These are phyloP conservation scores for Metschnikowia baotianmanensis DNA, from an alignment of 805 yeast species.

Conservation along the genomic window DNA sequence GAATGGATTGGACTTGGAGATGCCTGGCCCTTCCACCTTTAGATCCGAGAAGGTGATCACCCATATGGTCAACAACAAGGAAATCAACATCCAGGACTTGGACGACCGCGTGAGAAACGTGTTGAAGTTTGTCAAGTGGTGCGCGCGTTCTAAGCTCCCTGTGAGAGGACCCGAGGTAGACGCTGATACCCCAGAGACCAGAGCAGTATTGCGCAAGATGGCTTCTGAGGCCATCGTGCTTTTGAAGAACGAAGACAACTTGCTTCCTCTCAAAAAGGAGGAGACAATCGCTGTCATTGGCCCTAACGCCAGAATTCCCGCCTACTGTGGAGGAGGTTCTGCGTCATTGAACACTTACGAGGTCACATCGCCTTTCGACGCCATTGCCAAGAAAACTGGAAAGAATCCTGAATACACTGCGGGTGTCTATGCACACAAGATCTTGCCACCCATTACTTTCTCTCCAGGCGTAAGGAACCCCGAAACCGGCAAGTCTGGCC, in stretches of 20 bases:
- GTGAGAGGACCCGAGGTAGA: slow-evolving; percentile 30
- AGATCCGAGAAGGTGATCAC: slow-evolving; percentile 40
- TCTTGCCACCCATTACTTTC: too few relatives aligned
- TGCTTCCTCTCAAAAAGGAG: slow-evolving; percentile 42
- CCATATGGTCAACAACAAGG: slow-evolving; percentile 42
- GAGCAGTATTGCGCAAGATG: slow-evolving; percentile 11
- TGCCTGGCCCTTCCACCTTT: slow-evolving; percentile 61
- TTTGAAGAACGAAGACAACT: slow-evolving; percentile 48
- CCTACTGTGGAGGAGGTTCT: slow-evolving; percentile 64
- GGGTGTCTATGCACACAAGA: too few relatives aligned
- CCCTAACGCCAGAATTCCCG: slow-evolving; percentile 51
- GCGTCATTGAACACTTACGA: slow-evolving; percentile 52
- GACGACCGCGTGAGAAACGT: slow-evolving; percentile 50
- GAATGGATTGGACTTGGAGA: slow-evolving; percentile 61
- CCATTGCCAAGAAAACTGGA: slow-evolving; percentile 33
- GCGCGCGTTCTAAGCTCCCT: slow-evolving; percentile 40
- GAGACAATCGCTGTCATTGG: slow-evolving; percentile 52
- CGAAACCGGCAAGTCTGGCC: too few relatives aligned
- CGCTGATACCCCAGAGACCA: slow-evolving; percentile 17
- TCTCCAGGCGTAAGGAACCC: too few relatives aligned
- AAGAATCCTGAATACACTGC: slow-evolving; percentile 18
- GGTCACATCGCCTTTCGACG: slow-evolving; percentile 49
- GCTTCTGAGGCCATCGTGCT: slow-evolving; percentile 50
- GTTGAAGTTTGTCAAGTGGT: slow-evolving; percentile 46
- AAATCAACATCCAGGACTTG: slow-evolving; percentile 39